Base-by-base conservation (phyloP, 495 filamentous ascomycete genomes). In the Talaromyces proteolyticus region DNA sequence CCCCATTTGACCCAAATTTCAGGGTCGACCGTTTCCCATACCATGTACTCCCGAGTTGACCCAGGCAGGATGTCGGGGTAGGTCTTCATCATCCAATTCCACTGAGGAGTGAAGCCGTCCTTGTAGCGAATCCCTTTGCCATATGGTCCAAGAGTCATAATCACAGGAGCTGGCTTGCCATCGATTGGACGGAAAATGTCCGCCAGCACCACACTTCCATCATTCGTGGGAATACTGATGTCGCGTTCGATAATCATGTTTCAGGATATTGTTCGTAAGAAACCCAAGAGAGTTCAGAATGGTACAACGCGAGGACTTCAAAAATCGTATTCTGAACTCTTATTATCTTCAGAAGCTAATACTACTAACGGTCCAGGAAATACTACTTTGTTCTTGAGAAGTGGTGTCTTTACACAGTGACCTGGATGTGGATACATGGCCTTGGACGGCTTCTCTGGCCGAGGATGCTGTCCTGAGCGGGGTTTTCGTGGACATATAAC, bases 51-150 rank as follows among this genome's bases (percentile, higher is more conserved):
- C 17, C 34, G 7, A 3, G 34, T 39, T 16, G 45, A 48, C 19
- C 45, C 45, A 11, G 45, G 29, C 5, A 48, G 29, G 16, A 48
- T 48, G 4, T 39, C 29, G 7, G 45, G 45, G 11, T 48, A 19
- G n/a, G 24, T 36, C 17, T 37, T 40, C 6, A 39, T 38, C 8
- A 48, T 25, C 29, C 29, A 48, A 3, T 48, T 18, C 29, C 29
- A 40, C 18, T 39, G 19, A 3, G 19, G 18, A 4, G 38, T 6
- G n/a, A 44, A 56, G 4, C 48, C 57, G 23, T 57, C 61, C 54
- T 63, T 71, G 57, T 80, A 81, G 23, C 63, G 66, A n/a, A 78
- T 78, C 54, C 80, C 78, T 54, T 82, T 82, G 10, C 77, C 78
- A 57, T 82, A 82, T 0, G 79, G 79, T 0, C 77, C 77, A 52